A percentile compares a stretch with the other conserved stretches of the same genome.
Evolutionary conservation across 169 alveolate genomes (phyloP).

Genomic region (Babesia sp.): DNA sequence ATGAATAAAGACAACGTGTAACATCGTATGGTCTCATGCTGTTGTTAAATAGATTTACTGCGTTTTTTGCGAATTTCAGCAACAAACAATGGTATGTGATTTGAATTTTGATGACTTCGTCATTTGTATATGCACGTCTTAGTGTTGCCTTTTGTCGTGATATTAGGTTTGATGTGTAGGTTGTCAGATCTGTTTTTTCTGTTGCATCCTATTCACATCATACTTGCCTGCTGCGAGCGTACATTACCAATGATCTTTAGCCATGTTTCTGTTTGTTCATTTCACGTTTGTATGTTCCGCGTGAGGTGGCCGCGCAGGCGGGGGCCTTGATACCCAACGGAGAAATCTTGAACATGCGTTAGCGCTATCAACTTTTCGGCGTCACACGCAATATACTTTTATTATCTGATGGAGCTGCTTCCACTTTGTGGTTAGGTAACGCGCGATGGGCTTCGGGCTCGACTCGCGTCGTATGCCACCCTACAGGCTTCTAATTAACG

Average conservation of each 20-base stretch:
- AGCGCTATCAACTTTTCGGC: not conserved
- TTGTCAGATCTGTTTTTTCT: not conserved
- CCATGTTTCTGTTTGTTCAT: no score
- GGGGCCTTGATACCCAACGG: constrained; percentile 41
- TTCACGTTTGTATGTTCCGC: no score
- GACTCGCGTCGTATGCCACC: constrained; percentile 9
- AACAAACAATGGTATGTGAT: not conserved
- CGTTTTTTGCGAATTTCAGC: not conserved
- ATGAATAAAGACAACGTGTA: not conserved
- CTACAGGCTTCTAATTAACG: constrained; percentile 3
- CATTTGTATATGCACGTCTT: not conserved
- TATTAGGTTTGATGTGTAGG: not conserved
- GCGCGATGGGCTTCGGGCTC: constrained; percentile 41
- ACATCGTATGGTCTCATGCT: not conserved
- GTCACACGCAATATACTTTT: not conserved
- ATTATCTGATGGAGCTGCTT: not conserved
- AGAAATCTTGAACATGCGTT: constrained; percentile 11
- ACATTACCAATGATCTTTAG: no score
- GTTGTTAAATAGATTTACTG: not conserved
- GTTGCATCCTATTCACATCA: not conserved
- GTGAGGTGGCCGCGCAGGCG: constrained; percentile 28
- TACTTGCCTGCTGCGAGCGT: no score
- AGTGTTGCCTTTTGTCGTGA: not conserved
- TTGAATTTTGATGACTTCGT: not conserved
- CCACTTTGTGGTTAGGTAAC: constrained; percentile 2